Evolutionary conservation across 805 yeast species (phyloP).

Genomic region (Yarrowia hollandica): DNA sequence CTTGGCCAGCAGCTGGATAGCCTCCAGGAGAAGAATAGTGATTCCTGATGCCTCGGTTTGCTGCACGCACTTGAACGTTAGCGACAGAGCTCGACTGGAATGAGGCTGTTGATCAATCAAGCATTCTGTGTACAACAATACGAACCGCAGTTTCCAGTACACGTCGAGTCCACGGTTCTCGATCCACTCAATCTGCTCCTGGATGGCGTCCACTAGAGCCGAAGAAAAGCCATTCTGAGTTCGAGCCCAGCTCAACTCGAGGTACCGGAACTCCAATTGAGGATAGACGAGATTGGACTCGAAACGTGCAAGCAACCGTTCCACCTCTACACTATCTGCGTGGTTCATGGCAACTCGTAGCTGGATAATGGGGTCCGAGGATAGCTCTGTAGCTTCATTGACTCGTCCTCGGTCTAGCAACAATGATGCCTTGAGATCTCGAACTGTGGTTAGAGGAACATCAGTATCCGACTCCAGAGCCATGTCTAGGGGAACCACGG

Average conservation of each 20-base stretch:
- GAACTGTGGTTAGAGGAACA: constrained; percentile 7
- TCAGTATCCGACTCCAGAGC: constrained; percentile 19
- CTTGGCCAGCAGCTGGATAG: constrained; percentile 49
- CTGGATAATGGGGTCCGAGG: neutral
- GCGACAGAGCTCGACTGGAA: constrained; percentile 53
- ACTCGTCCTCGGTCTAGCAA: constrained; percentile 9
- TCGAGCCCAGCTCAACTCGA: constrained; percentile 11
- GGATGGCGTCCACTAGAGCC: neutral
- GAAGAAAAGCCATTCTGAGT: constrained; percentile 20
- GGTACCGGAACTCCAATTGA: constrained; percentile 4
- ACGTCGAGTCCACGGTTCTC: constrained; percentile 43
- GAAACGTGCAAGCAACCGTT: neutral
- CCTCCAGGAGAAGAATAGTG: constrained; percentile 49
- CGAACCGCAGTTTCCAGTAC: constrained; percentile 39
- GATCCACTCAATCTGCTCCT: constrained; percentile 19
- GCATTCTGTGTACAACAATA: constrained; percentile 2
- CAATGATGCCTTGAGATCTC: constrained; percentile 3
- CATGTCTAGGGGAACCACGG: constrained; percentile 17
- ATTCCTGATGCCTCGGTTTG: constrained; percentile 51
- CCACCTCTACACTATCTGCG: neutral
- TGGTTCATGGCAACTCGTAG: constrained; percentile 15
- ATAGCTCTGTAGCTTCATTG: constrained; percentile 2
- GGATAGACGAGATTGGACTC: constrained; percentile 9
- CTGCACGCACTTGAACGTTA: constrained; percentile 52
- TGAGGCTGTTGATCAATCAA: constrained; percentile 32